A percentile compares a stretch with the other conserved stretches of the same genome.
Evolutionary conservation across 2,329 filamentous ascomycete species (phyloP).

Genomic region (Huntiella decipiens): DNA sequence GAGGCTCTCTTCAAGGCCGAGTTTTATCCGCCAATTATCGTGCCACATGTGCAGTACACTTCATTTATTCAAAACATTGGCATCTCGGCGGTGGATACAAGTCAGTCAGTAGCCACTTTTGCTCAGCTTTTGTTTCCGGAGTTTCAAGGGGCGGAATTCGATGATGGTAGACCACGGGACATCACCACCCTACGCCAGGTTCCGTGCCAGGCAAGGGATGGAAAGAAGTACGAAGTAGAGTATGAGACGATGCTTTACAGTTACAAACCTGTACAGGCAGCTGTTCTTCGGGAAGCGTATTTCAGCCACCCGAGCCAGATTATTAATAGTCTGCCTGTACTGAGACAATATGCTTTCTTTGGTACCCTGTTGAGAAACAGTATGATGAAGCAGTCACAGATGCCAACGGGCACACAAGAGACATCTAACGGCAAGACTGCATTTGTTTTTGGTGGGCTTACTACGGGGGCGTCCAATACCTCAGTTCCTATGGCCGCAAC

Average conservation of each 20-base stretch:
- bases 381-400: neutral
- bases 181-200: conserved; percentile 24
- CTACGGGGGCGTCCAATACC: no score
- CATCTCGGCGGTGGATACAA: conserved; percentile 26
- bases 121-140: conserved; percentile 40
- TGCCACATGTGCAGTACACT: conserved; percentile 45
- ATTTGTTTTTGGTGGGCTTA: no score
- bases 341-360: conserved; percentile 59
- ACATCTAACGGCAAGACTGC: no score
- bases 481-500: no score
- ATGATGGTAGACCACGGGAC: conserved; percentile 38
- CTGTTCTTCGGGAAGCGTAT: conserved; percentile 45
- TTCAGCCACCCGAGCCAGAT: conserved; percentile 66
- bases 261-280: conserved; percentile 54
- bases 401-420: no score
- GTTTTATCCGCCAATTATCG: conserved; percentile 53
- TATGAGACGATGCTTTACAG: conserved; percentile 42
- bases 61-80: conserved; percentile 32
- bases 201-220: neutral
- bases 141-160: conserved; percentile 27
- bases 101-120: conserved; percentile 29
- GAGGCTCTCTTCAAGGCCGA: conserved; percentile 57
- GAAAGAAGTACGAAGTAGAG: conserved; percentile 6
- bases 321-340: conserved; percentile 49
- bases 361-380: conserved; percentile 43